Evolutionary conservation across 1,139 yeast species (phyloP).

Genomic region (Yamadazyma kanchanaburiensis): DNA sequence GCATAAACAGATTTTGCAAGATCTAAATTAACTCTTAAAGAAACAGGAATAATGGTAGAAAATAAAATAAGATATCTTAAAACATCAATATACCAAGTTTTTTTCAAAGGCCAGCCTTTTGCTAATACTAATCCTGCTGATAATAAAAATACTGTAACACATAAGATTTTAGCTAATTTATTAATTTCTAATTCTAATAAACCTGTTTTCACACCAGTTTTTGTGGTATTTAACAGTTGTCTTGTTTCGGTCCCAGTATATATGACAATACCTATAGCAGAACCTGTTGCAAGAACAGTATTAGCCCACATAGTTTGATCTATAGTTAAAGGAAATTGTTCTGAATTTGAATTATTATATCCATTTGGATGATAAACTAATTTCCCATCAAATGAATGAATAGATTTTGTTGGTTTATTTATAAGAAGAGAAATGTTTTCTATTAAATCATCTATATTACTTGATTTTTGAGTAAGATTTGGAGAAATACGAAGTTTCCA

Average conservation of each 20-base stretch:
- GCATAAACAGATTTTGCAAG: constrained; percentile 96
- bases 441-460: constrained; percentile 34
- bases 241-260: constrained; percentile 94
- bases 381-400: constrained; percentile 78
- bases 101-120: constrained; percentile 64
- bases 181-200: constrained; percentile 88
- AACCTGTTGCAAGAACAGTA: constrained; percentile 92
- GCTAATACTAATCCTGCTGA: constrained; percentile 76
- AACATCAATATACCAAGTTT: constrained; percentile 83
- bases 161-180: constrained; percentile 79
- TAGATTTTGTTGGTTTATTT: constrained; percentile 77
- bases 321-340: constrained; percentile 65
- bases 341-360: constrained; percentile 19
- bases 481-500: constrained; percentile 90
- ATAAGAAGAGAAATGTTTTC: constrained; percentile 55
- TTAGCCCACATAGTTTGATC: constrained; percentile 98
- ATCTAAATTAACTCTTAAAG: constrained; percentile 89
- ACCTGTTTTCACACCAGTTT: constrained; percentile 88
- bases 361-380: constrained; percentile 42
- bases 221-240: constrained; percentile 89
- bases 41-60: constrained; percentile 94
- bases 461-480: constrained; percentile 61
- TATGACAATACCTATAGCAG: constrained; percentile 80
- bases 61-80: constrained; percentile 88
- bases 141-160: constrained; percentile 78